These are phyloP conservation scores for Hibiscus syriacus DNA, from an alignment of 345 rosid genomes.

Conservation along the genomic window DNA sequence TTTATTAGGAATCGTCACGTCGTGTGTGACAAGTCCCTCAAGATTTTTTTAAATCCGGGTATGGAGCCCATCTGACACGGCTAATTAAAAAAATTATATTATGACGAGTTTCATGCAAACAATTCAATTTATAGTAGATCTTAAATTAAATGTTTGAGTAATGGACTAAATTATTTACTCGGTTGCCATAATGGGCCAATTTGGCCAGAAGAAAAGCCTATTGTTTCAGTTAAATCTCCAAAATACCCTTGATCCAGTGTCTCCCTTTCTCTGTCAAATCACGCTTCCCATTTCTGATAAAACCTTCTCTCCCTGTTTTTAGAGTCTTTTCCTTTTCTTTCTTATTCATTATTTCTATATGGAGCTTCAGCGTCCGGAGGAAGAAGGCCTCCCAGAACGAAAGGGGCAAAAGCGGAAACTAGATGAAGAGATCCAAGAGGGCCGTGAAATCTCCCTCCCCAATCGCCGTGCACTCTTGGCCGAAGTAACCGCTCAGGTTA, in stretches of 20 bases:
- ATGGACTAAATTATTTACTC: no score
- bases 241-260: conserved; percentile 45
- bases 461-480: conserved; percentile 46
- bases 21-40: no score
- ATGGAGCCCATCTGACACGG: no score
- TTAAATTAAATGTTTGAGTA: no score
- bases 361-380: conserved; percentile 52
- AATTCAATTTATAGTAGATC: no score
- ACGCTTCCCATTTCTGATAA: neutral
- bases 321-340: neutral
- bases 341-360: conserved; percentile 10
- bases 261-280: conserved; percentile 5
- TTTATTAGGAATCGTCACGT: no score
- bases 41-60: no score
- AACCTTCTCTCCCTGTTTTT: conserved; percentile 6
- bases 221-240: conserved; percentile 16
- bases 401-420: conserved; percentile 93
- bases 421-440: conserved; percentile 58
- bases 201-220: neutral
- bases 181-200: no score
- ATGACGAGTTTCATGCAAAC: no score
- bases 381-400: conserved; percentile 61
- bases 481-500: conserved; percentile 69
- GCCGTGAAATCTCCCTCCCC: conserved; percentile 50
- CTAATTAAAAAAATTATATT: no score